Base-by-base conservation (phyloP, 1,284 basidiomycete genomes). In the Termitomyces sp. region DNA sequence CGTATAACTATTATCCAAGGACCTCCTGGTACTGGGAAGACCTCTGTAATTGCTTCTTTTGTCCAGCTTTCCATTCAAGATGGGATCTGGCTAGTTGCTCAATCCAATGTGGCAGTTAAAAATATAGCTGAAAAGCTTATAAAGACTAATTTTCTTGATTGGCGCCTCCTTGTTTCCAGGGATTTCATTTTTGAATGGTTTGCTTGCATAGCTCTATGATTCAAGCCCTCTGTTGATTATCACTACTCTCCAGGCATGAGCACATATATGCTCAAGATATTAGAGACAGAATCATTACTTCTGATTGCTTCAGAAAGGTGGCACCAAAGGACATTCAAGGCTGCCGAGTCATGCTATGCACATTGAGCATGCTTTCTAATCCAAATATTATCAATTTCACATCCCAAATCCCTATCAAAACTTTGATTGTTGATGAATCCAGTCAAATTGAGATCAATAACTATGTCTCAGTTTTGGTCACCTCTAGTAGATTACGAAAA, bases 81-180 rank as follows among this genome's bases (percentile, higher is more conserved):
- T 57, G 82, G 81, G 2, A 78, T 88, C 8, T 91, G 86, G 86
- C 74, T 91, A 7, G 71, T 86, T 53, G 86, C 88, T 5, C 84
- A 91, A 53, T 84, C 68, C 31, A 79, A 78, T 67, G 76, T 79
- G 21, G 80, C 82, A n/a, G 81, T 86, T 26, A 86, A 84, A 68
- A 86, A 85, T 61, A 84, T 86, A 66, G 83, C 83, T 43, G 81
- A 84, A 64, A 85, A 83, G 65, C 69, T 86, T 2, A 64, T 68
- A 4, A 65, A 72, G 26, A 66, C 73, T 50, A 68, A 68, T 0
- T 81, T 82, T 61, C n/a, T 61, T 9, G 60, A 75, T 30, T 87
- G 76, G 69, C 78, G 71, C 56, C 67, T 87, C 1, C 60, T 87
- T 1, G 81, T 86, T 10, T 84, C 83, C 1, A 69, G 70, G 21